Base-by-base conservation (phyloP, 108 stramenopile genomes). In the Cafeteria roenbergensis region DNA sequence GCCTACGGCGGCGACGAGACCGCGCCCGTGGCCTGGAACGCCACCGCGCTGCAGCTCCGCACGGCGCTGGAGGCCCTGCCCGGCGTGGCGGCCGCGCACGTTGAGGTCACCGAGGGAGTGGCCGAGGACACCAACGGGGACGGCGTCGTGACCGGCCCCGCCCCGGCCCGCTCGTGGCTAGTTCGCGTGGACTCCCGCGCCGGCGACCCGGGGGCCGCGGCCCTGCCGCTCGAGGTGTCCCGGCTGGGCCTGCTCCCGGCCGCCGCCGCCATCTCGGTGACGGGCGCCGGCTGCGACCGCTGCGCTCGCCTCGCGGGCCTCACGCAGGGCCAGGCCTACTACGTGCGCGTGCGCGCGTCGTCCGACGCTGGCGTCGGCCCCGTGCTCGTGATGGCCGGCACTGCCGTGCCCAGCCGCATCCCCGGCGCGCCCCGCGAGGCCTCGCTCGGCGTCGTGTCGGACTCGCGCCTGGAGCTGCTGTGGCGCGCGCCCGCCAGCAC, bases 321-420 rank as follows among this genome's bases (percentile, higher is more conserved):
- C 35, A 76, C 77, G 1, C 72, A 82, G 80, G 86, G 86, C 20
- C 70, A 63, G 27, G 37, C 72, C 20, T 90, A 90, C 78, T 82
- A 77, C 71, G 78, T 86, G 26, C 75, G 79, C 27, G 79, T 87
- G 1, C 52, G 55, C 20, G 81, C 86, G 20, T 77, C 82, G 58
- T 88, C 88, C 63, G 62, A 60, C 26, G 52, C 71, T 56, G 88
- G 87, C 2, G 50, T 42, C 58, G 65, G 55, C 69, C 82, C 57
- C 63, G 62, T 1, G 70, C 72, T 73, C 55, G 60, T 30, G 64
- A 75, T 78, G 32, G 67, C 55, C 12, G 21, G 71, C 21, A n/a
- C n/a, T n/a, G 76, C 56, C 22, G 55, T 59, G 25, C 81, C 84
- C 9, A 80, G 68, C 63, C 55, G 70, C 52, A 62, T 82, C 33